These are phyloP conservation scores for Hyaloperonospora brassicae DNA, from an alignment of 352 stramenopile species.

Conservation along the genomic window DNA sequence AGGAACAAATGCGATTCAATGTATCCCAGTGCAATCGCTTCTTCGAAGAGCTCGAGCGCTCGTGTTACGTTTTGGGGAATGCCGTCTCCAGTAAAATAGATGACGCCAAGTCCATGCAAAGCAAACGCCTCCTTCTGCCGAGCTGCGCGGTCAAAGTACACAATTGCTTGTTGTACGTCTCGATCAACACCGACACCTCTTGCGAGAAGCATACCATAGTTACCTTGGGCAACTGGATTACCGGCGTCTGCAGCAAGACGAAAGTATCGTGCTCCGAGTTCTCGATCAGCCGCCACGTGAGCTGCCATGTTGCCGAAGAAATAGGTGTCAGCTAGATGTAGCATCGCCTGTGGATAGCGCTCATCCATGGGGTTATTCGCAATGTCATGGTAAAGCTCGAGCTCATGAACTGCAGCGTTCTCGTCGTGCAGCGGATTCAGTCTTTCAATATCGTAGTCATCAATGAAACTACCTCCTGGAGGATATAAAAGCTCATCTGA, in stretches of 20 bases:
- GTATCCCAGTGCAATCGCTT: slow-evolving; percentile 48
- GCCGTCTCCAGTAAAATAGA: slow-evolving; percentile 49
- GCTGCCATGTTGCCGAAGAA: slow-evolving; percentile 63
- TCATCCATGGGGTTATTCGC: slow-evolving; percentile 55
- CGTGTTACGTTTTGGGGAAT: slow-evolving; percentile 54
- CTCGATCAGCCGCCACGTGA: slow-evolving; percentile 41
- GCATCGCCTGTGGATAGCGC: slow-evolving; percentile 46
- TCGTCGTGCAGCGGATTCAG: slow-evolving; percentile 18
- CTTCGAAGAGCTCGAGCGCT: slow-evolving; percentile 52
- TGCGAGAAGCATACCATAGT: slow-evolving; percentile 63
- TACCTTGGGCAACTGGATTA: slow-evolving; percentile 55
- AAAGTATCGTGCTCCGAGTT: slow-evolving; percentile 49
- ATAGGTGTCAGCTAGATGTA: slow-evolving; percentile 60
- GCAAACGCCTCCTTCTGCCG: slow-evolving; percentile 52
- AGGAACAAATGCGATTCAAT: slow-evolving; percentile 64
- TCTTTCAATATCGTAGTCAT: slow-evolving; percentile 19
- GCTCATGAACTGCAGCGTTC: slow-evolving; percentile 39
- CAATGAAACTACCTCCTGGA: slow-evolving; percentile 13
- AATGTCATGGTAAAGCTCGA: slow-evolving; percentile 59
- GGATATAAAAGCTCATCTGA: slow-evolving; percentile 36
- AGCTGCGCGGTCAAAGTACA: slow-evolving; percentile 53
- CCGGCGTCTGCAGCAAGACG: slow-evolving; percentile 56
- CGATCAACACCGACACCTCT: slow-evolving; percentile 53
- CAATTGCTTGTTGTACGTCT: slow-evolving; percentile 47
- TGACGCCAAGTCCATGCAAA: slow-evolving; percentile 50